phyloP scores from a whole-genome alignment of 768 basidiomycete species.

The Fistulinella prunicolor region DNA sequence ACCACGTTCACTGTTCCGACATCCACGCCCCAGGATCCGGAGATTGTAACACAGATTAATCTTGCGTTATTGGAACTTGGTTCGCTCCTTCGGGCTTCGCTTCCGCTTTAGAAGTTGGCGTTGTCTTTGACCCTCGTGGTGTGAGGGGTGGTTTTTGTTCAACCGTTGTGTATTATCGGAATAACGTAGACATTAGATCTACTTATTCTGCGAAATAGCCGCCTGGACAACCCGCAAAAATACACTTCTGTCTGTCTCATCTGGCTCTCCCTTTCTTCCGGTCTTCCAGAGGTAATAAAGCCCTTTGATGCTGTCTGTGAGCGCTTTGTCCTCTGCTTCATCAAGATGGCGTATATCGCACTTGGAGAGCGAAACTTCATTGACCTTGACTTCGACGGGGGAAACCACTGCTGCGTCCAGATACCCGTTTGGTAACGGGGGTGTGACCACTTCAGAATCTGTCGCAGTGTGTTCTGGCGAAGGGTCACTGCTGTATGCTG shows the following conservation, averaged over 20 bases:
- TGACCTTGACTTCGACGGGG: conserved; percentile 12
- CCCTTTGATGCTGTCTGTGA: conserved; percentile 52
- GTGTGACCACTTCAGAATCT: conserved; percentile 28
- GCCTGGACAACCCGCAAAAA: conserved; percentile 37
- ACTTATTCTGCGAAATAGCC: conserved; percentile 23
- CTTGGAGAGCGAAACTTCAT: conserved; percentile 8
- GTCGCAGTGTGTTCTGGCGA: conserved; percentile 13
- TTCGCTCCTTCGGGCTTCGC: conserved; percentile 15
- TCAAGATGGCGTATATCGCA: background rate
- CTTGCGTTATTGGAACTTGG: conserved; percentile 27
- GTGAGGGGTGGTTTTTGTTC: background rate
- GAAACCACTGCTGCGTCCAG: conserved; percentile 13
- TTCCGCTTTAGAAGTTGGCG: conserved; percentile 4
- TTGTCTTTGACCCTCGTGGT: background rate
- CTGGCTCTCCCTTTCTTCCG: conserved; percentile 25
- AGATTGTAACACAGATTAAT: conserved; percentile 23
- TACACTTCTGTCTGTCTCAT: conserved; percentile 21
- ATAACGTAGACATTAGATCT: background rate
- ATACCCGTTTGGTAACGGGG: conserved; percentile 10
- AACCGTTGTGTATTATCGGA: background rate
- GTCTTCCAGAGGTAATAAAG: conserved; percentile 61
- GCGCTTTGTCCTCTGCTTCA: conserved; percentile 36
- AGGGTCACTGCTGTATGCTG: conserved; percentile 4
- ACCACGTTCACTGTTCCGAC: conserved; percentile 11
- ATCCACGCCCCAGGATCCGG: conserved; percentile 16